phyloP scores from a whole-genome alignment of 441 rosid genomes.

The Arabidopsis hybrid region DNA sequence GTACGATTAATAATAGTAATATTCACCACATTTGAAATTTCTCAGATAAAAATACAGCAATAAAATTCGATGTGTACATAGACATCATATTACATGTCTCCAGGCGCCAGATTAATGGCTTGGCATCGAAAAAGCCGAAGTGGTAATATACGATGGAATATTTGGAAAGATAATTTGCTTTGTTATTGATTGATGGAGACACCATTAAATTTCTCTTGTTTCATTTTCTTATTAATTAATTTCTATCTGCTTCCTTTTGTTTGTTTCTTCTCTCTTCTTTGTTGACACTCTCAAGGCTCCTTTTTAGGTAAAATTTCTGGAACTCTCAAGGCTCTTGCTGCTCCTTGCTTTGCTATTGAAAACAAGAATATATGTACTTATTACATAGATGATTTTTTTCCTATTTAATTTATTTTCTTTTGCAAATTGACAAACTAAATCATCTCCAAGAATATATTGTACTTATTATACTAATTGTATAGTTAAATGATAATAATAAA shows the following conservation, averaged over 20 bases:
- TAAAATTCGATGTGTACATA: not conserved
- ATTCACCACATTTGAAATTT: conserved; percentile 8
- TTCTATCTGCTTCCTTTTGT: conserved; percentile 39
- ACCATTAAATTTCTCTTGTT: conserved; percentile 43
- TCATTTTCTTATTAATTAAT: conserved; percentile 24
- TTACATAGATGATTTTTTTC: not conserved
- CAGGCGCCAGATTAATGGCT: conserved; percentile 50
- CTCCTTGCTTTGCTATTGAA: conserved; percentile 18
- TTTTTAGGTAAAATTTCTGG: conserved; percentile 34
- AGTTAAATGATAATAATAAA: not conserved
- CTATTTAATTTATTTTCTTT: no score
- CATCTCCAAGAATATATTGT: no score
- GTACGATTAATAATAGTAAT: not conserved
- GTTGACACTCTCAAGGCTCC: conserved; percentile 38
- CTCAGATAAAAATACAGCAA: not conserved
- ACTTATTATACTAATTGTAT: not conserved
- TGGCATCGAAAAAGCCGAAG: conserved; percentile 51
- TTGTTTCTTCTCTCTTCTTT: conserved; percentile 39
- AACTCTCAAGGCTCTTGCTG: conserved; percentile 38
- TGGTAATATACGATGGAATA: conserved; percentile 59
- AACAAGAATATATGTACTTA: conserved; percentile 1
- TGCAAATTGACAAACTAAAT: not conserved
- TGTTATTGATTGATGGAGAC: conserved; percentile 58
- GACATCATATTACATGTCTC: conserved; percentile 20
- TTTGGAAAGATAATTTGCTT: conserved; percentile 46